Evolutionary conservation across 2,329 filamentous ascomycete species (phyloP), one percentile per base, ranked within the genome.

Genomic region (Fusarium subtropicale): DNA sequence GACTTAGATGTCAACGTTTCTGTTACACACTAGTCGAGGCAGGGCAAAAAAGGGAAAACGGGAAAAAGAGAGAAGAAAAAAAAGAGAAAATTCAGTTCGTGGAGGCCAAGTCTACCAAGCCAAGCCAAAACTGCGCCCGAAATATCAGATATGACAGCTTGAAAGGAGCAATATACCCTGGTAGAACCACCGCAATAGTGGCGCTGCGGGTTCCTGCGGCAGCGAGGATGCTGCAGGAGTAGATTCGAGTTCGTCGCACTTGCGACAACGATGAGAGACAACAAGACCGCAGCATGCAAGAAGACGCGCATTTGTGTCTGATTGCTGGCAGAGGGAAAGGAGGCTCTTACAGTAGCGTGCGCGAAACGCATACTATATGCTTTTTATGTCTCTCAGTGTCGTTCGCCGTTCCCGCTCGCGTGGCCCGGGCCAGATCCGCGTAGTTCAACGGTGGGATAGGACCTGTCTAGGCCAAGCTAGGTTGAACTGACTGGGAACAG

Each of bases 121-220:
- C 38, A 53, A 53, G 41, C 41, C 41, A 46, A n/a, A 46, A 18
- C 13, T 8, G n/a, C 24, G 30, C 30, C 24, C 36, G 9, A 48
- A 36, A 36, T 34, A 28, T 36, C 24, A 56, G 16, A 50, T 34
- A 30, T 38, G 22, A 38, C 31, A 26, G 24, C 31, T 50, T 38
- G 22, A 30, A 33, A 38, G 12, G 31, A 56, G 24, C 34, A 41
- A 18, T 11, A 52, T 39, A 38, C 24, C 44, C 41, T 45, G 20
- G 16, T 13, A 33, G 31, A 38, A 50, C 30, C 31, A 26, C 53
- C 20, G n/a, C 13, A 48, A 24, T 52, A 56, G 60, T 68, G 67
- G 67, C 67, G 59, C 54, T 31, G 39, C 63, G 67, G 63, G 67
- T 68, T 71, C 67, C 67, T 70, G 67, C 63, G 67, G 67, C 60